Evolutionary conservation across 177 flowering plant genomes (phyloP), one percentile per base, ranked within the genome.

Genomic region (Vitis hybrid): DNA sequence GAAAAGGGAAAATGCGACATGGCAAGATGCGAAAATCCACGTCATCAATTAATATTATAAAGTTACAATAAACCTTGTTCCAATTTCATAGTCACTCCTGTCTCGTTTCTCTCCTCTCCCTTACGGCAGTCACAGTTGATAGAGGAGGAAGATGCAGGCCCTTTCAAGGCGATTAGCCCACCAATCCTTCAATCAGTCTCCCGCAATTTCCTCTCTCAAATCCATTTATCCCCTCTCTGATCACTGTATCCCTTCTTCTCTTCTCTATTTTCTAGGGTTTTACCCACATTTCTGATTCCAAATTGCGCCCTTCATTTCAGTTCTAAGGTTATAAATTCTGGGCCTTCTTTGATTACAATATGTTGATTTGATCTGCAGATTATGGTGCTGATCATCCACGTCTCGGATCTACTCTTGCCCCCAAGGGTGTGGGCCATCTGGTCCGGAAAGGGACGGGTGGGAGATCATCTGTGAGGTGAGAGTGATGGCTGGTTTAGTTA

Each of bases 401-500:
- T 22, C 84, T 48, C 45, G 90, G 67, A 68, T 91, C 99, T 45
- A 82, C 86, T 39, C 77, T 95, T 56, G 81, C 97, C 66, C 54
- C 79, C 34, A 81, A 72, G 75, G 97, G 97, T 10, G 76, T 71
- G 18, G 98, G 95, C 66, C 88, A 88, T 80, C 76, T 95, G 39
- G 76, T 90, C 22, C 93, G 99, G 48, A 95, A 93, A 81, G 99
- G 99, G 15, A 95, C 99, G 2, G 99, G 99, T 48, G 99, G 99
- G 61, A 84, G 99, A 84, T 95, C 99, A 22, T 95, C 99, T 71
- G 99, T 95, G 58, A 95, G 99, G 99, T 95, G 78, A 52, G 18
- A 19, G 1, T 64, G 20, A 20, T 2, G 19, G 5, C 2, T 68
- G 66, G n/a, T 26, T 26, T 64, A 10, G 61, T 50, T 66, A n/a